Evolutionary conservation across 768 basidiomycete species (phyloP).

Genomic region (Psilocybe tampanensis): DNA sequence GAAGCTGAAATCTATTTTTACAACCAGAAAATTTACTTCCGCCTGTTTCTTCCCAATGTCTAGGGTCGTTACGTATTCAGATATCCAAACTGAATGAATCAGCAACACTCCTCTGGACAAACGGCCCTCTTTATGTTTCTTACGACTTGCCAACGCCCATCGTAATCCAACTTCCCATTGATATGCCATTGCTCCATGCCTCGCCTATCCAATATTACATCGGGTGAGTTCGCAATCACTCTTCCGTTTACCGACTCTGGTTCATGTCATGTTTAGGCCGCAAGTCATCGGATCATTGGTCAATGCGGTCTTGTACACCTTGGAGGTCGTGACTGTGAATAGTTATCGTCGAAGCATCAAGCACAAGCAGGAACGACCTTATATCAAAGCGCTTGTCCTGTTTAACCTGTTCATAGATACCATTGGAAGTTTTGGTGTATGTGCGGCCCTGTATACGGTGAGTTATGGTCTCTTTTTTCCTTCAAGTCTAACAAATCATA

Average conservation of each 20-base stretch:
- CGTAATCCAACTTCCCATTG: neutral
- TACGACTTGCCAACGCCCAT: neutral
- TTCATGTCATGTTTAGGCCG: conserved; percentile 14
- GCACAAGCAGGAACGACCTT: neutral
- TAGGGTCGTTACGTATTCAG: neutral
- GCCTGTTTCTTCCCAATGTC: neutral
- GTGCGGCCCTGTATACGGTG: conserved; percentile 12
- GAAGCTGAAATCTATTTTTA: neutral
- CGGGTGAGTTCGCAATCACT: neutral
- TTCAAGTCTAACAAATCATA: neutral
- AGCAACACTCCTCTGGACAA: neutral
- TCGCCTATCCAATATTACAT: neutral
- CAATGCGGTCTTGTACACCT: conserved; percentile 13
- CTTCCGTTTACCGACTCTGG: neutral
- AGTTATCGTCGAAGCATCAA: conserved; percentile 6
- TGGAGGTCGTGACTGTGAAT: conserved; percentile 11
- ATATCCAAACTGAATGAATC: neutral
- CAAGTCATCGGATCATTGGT: conserved; percentile 10
- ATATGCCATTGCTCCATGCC: neutral
- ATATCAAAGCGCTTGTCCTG: conserved; percentile 1
- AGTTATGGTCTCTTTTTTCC: neutral
- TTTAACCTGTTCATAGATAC: conserved; percentile 11
- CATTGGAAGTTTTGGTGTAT: conserved; percentile 10
- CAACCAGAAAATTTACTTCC: neutral
- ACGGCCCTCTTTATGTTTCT: neutral